Conservation (phyloP, 306 rosid genomes). For the Prunus persica region DNA sequence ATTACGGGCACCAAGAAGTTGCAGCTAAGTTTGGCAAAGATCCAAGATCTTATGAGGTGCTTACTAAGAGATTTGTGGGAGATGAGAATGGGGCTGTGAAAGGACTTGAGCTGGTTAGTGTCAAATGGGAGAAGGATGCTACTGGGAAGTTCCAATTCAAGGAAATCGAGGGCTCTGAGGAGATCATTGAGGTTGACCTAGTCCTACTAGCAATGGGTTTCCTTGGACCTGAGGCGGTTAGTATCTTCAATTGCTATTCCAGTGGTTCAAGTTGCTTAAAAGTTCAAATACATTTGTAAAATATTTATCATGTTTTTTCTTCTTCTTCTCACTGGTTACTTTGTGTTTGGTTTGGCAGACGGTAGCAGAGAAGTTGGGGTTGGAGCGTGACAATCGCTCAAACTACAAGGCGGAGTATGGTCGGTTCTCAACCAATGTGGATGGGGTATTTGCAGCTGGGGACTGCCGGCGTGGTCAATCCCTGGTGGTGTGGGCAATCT, state of each 20-base stretch:
- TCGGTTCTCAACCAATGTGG: conserved; percentile 70
- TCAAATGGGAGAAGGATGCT: conserved; percentile 90
- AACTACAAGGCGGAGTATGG: conserved; percentile 90
- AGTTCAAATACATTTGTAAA: background rate
- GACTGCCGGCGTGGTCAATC: conserved; percentile 97
- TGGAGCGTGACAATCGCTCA: conserved; percentile 78
- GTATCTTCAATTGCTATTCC: conserved; percentile 23
- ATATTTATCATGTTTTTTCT: no score
- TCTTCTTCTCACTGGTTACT: conserved; percentile 4
- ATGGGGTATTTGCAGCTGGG: conserved; percentile 84
- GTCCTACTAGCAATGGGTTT: conserved; percentile 95
- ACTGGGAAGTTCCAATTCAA: conserved; percentile 73
- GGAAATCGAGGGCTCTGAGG: conserved; percentile 93
- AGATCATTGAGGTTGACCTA: conserved; percentile 80
- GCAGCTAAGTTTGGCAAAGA: conserved; percentile 85
- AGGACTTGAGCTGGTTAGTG: conserved; percentile 79
- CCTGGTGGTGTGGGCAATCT: conserved; percentile 92
- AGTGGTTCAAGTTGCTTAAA: background rate
- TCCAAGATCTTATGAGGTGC: conserved; percentile 88
- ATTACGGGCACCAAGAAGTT: conserved; percentile 98
- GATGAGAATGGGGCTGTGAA: conserved; percentile 77
- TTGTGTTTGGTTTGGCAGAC: conserved; percentile 41
- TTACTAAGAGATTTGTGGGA: conserved; percentile 88
- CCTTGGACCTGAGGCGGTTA: conserved; percentile 96
- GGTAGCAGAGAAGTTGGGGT: conserved; percentile 66